Conservation (phyloP, 2,329 filamentous ascomycete genomes). For the Graphilbum fragrans region DNA sequence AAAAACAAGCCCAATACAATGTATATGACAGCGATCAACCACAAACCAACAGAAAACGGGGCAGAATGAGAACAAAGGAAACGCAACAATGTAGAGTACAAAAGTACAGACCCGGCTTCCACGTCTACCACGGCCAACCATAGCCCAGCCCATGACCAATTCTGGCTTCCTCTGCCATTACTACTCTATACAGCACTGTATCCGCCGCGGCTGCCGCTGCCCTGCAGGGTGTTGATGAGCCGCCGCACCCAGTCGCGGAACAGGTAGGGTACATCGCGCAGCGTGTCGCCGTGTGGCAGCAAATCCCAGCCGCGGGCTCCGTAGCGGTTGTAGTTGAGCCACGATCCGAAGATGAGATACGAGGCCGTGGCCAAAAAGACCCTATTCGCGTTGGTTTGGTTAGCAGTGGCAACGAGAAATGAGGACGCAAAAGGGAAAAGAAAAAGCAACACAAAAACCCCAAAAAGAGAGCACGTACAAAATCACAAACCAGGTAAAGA, state of each 20-base stretch:
- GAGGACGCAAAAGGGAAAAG: not conserved
- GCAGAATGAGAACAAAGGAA: no score
- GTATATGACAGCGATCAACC: no score
- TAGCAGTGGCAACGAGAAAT: not conserved
- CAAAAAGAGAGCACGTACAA: constrained; percentile 46
- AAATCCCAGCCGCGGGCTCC: constrained; percentile 92
- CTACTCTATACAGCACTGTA: constrained; percentile 93
- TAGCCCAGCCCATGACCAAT: not conserved
- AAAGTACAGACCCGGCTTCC: no score
- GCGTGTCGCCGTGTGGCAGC: constrained; percentile 80
- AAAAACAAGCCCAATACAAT: no score
- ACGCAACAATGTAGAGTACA: no score
- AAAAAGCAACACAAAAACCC: not conserved
- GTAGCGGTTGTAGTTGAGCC: constrained; percentile 98
- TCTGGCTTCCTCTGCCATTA: not conserved
- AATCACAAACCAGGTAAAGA: constrained; percentile 95
- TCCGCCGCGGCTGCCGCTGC: constrained; percentile 71
- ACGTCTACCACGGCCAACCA: no score
- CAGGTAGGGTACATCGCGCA: constrained; percentile 85
- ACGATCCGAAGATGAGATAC: constrained; percentile 95
- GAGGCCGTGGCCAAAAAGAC: constrained; percentile 73
- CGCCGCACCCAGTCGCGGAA: constrained; percentile 77
- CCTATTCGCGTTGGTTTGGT: constrained; percentile 42
- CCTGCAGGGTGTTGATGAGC: constrained; percentile 74
- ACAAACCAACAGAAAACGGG: no score